Evolutionary conservation across 495 filamentous ascomycete species (phyloP), one percentile per base, ranked within the genome.

Genomic region (Cercophora samala): DNA sequence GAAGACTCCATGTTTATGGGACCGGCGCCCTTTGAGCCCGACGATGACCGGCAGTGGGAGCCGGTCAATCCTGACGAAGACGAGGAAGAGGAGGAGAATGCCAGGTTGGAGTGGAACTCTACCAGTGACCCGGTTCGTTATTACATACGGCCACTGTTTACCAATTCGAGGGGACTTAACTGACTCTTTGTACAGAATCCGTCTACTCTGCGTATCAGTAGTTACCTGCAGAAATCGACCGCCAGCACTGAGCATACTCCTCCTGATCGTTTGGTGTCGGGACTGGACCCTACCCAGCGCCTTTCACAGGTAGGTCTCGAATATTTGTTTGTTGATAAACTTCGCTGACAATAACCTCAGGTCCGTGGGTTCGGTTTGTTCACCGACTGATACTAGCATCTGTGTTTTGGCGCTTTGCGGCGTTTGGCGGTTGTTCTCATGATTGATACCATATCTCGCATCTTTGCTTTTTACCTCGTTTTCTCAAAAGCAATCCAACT

Each of bases 1-100:
- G 29, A 19, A 13, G 87, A 94, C 32, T 90, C 90, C 60, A 83
- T 97, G 2, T 97, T 97, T 70, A 85, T 96, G 22, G 84, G 87
- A 18, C 37, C 37, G 1, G 37, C 37, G 13, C 37, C 37, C 37
- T 2, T 9, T 46, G 84, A 84, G 51, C 86, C 17, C 25, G 75
- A 85, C 11, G 90, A 92, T 66, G 91, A 94, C 69, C 88, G 93
- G 69, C 81, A 84, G 70, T 97, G 93, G 93, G 91, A 95, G 75
- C 93, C 93, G 2, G 82, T 87, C 46, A 87, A 91, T 63, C 86
- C 89, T 21, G 87, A 90, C 19, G 89, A 89, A 4, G 83, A 88
- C 24, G 88, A 92, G 54, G 91, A 90, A 55, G 91, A 90, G 65
- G 88, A 72, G 59, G 77, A 79, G n/a, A 75, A 74, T 54, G 75